Percentiles rank a stretch among this genome's conserved stretches.
Evolutionary conservation across 2,329 filamentous ascomycete genomes (phyloP).

Genomic region (Trichoderma aggressivum): DNA sequence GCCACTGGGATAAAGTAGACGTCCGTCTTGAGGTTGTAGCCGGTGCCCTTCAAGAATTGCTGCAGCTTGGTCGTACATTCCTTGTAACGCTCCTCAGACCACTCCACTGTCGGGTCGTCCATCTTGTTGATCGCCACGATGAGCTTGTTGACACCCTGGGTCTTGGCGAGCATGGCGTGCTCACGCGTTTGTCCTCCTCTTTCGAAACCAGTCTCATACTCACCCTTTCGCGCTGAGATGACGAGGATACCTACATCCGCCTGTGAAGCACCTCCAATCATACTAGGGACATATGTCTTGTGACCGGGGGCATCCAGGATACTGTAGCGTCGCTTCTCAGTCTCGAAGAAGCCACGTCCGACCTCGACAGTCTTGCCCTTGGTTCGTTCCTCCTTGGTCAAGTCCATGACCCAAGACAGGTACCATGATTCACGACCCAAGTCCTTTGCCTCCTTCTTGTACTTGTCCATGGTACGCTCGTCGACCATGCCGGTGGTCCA

Average conservation of each 20-base stretch:
- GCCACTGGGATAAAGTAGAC: conserved; percentile 95
- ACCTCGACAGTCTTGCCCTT: conserved; percentile 99
- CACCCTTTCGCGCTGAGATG: conserved; percentile 93
- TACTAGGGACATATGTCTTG: conserved; percentile 96
- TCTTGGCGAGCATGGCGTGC: conserved; percentile 97
- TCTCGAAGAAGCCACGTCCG: conserved; percentile 93
- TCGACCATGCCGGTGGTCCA: conserved; percentile 99
- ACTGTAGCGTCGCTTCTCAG: conserved; percentile 91
- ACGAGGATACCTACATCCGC: conserved; percentile 93
- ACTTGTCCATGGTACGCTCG: conserved; percentile 96
- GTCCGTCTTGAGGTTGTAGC: conserved; percentile 92
- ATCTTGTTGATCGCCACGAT: conserved; percentile 98
- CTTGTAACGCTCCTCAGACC: conserved; percentile 88
- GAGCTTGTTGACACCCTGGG: conserved; percentile 95
- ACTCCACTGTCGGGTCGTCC: conserved; percentile 95
- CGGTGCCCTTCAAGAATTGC: conserved; percentile 84
- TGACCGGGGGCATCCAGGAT: conserved; percentile 96
- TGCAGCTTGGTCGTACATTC: conserved; percentile 89
- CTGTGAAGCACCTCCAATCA: conserved; percentile 94
- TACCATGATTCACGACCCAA: conserved; percentile 98
- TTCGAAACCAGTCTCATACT: conserved; percentile 99
- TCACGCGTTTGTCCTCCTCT: conserved; percentile 93
- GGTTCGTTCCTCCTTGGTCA: conserved; percentile 92
- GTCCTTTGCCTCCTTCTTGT: conserved; percentile 95
- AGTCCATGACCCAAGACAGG: conserved; percentile 94